Conservation (phyloP, 75 land plant genomes). For the Cupressus sempervirens region DNA sequence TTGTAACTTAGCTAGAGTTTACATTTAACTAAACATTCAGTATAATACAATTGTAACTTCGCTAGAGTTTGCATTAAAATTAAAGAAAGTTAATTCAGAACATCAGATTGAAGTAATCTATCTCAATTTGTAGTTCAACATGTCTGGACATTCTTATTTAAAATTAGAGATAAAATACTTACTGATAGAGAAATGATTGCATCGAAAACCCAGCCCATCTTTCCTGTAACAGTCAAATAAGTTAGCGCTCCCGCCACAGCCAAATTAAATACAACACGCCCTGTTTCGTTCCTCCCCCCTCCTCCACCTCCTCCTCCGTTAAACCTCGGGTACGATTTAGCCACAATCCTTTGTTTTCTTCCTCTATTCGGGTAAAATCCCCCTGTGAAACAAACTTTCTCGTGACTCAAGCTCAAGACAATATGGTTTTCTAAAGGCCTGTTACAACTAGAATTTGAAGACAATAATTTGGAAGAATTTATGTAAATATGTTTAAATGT, state of each 20-base stretch:
- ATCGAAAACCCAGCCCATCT: constrained; percentile 87
- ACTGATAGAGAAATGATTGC: constrained; percentile 86
- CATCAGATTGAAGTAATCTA: neutral
- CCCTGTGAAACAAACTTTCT: neutral
- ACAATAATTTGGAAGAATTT: neutral
- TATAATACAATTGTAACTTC: too few species aligned
- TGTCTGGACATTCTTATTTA: neutral
- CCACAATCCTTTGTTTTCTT: constrained; percentile 25
- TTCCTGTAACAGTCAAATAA: constrained; percentile 84
- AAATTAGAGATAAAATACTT: neutral
- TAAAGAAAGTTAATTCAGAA: neutral
- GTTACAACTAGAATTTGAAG: neutral
- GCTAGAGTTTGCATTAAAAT: neutral
- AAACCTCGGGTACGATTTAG: constrained; percentile 32
- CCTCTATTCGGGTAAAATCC: neutral
- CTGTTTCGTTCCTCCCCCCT: constrained; percentile 23
- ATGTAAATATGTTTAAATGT: neutral
- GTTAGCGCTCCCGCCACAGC: constrained; percentile 75
- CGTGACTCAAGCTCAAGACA: neutral
- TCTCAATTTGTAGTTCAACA: neutral
- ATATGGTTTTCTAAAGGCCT: neutral
- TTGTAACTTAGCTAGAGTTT: neutral
- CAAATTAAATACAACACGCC: constrained; percentile 65
- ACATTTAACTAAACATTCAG: too few species aligned
- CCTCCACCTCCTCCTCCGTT: constrained; percentile 53